Conservation (phyloP, 2,329 filamentous ascomycete species). For the Scytalidium lignicola region DNA sequence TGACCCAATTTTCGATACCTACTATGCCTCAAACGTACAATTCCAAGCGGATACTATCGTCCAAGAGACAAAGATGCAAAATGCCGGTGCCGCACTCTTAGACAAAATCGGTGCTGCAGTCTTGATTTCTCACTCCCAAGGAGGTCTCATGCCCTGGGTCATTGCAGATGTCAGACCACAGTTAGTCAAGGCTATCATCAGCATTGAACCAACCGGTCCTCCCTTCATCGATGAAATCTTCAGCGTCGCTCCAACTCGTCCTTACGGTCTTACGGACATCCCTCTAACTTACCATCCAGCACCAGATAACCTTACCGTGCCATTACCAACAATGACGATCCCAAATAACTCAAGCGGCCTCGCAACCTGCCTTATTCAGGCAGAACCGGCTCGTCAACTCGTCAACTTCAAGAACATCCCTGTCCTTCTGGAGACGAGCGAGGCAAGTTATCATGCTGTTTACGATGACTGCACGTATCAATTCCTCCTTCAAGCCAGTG, state of each 20-base stretch:
- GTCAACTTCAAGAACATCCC: constrained; percentile 31
- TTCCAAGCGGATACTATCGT: constrained; percentile 28
- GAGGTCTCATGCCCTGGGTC: constrained; percentile 36
- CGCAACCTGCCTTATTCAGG: constrained; percentile 30
- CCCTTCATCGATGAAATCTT: constrained; percentile 40
- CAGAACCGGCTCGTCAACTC: constrained; percentile 29
- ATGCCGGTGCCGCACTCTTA: constrained; percentile 32
- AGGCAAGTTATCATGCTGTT: constrained; percentile 39
- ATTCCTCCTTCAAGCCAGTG: constrained; percentile 39
- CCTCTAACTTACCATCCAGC: constrained; percentile 42
- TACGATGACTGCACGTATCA: constrained; percentile 40
- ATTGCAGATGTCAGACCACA: constrained; percentile 36
- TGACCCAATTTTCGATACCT: constrained; percentile 20
- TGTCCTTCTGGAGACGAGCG: constrained; percentile 35
- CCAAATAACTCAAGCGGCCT: constrained; percentile 16
- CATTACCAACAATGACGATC: constrained; percentile 29
- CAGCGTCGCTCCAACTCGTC: constrained; percentile 23
- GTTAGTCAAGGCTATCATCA: constrained; percentile 36
- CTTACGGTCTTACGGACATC: constrained; percentile 44
- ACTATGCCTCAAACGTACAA: constrained; percentile 35
- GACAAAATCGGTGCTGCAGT: constrained; percentile 13
- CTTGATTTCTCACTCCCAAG: constrained; percentile 36
- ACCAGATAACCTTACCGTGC: constrained; percentile 29
- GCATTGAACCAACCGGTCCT: constrained; percentile 42
- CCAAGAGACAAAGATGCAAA: constrained; percentile 33